These are phyloP conservation scores for Debaryomycetaceae sp. DNA, from an alignment of 1,139 yeast species.

Conservation along the genomic window DNA sequence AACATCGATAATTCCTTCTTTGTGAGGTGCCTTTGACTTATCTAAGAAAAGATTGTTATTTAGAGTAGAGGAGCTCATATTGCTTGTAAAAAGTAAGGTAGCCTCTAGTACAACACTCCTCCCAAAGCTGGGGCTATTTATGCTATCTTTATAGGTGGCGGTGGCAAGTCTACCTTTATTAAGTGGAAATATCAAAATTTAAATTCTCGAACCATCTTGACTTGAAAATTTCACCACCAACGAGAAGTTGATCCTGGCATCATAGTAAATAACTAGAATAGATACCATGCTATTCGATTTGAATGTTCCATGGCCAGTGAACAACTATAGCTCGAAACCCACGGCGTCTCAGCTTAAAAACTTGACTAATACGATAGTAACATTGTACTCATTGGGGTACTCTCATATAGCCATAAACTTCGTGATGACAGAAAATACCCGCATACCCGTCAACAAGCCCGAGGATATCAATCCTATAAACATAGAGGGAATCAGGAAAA, in stretches of 20 bases:
- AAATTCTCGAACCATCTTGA: not conserved
- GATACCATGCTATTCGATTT: slow-evolving; percentile 52
- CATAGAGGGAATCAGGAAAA: slow-evolving; percentile 17
- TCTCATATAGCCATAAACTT: slow-evolving; percentile 74
- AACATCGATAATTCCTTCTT: slow-evolving; percentile 58
- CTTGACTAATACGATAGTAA: slow-evolving; percentile 50
- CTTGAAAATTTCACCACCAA: not conserved
- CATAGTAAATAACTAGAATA: too few species aligned
- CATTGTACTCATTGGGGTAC: slow-evolving; percentile 64
- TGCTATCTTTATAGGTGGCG: slow-evolving; percentile 7
- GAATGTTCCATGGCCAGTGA: slow-evolving; percentile 79
- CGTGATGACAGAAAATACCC: slow-evolving; percentile 51
- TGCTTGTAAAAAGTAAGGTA: not conserved
- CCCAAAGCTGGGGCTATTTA: not conserved
- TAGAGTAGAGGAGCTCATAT: slow-evolving; percentile 7
- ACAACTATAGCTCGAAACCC: slow-evolving; percentile 41
- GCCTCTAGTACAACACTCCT: not conserved
- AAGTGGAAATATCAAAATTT: not conserved
- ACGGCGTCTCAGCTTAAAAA: slow-evolving; percentile 37
- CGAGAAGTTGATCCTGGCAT: too few species aligned
- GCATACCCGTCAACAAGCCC: slow-evolving; percentile 47
- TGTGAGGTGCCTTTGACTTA: slow-evolving; percentile 15
- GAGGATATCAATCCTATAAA: slow-evolving; percentile 38
- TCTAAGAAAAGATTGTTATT: slow-evolving; percentile 14
- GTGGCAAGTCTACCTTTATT: slow-evolving; percentile 6